These are phyloP conservation scores for Davidsoniella eucalypti DNA, from an alignment of 2,329 filamentous ascomycete species.

Conservation along the genomic window DNA sequence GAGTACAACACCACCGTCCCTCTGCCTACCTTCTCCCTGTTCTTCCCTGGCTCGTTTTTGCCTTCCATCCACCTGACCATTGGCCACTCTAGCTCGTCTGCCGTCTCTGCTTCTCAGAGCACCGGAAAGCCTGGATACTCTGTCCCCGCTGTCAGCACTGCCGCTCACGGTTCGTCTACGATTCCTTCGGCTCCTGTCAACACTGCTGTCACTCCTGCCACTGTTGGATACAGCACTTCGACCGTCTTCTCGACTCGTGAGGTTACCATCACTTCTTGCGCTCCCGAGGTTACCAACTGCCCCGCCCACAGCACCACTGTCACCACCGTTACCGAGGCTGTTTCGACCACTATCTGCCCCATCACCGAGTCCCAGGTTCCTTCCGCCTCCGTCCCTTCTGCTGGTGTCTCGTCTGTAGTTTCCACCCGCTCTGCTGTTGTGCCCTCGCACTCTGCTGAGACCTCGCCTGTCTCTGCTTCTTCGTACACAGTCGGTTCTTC, in stretches of 20 bases:
- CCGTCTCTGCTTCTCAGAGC: no score
- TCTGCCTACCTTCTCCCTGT: neutral
- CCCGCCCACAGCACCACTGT: conserved; percentile 21
- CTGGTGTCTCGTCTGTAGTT: neutral
- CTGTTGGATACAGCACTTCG: conserved; percentile 18
- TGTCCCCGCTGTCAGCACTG: neutral
- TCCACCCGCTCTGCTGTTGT: neutral
- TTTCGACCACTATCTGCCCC: conserved; percentile 31
- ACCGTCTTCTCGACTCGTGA: conserved; percentile 27
- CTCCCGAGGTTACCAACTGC: conserved; percentile 25
- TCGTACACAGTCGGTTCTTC: no score
- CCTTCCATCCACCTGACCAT: neutral
- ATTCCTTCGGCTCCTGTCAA: neutral
- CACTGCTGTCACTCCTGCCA: neutral
- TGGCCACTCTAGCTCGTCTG: no score
- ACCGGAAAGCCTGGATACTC: neutral
- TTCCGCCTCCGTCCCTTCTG: neutral
- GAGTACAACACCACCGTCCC: neutral
- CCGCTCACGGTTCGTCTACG: neutral
- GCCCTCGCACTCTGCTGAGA: neutral
- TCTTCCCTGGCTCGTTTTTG: neutral
- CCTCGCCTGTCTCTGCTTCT: neutral
- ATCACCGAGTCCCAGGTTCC: neutral
- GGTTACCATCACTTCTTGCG: conserved; percentile 40
- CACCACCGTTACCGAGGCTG: conserved; percentile 23